phyloP scores from a whole-genome alignment of 2,329 filamentous ascomycete genomes.

The Monosporascus sp. region DNA sequence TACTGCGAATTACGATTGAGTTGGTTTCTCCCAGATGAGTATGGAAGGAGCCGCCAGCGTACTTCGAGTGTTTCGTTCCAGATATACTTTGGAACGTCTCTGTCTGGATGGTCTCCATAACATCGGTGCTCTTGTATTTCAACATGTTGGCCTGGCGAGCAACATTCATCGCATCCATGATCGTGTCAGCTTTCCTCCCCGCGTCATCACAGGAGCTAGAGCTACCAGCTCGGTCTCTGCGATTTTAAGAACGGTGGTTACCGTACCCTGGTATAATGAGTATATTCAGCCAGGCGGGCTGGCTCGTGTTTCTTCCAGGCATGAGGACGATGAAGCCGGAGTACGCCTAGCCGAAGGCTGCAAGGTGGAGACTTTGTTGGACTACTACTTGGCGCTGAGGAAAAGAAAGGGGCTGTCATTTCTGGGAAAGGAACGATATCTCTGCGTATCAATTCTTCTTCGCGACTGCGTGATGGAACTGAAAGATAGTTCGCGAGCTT shows the following conservation, averaged over 20 bases:
- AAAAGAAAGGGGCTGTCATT: no score
- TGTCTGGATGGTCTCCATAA: constrained; percentile 42
- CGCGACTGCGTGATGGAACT: no score
- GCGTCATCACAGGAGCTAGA: constrained; percentile 41
- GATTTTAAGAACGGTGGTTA: constrained; percentile 47
- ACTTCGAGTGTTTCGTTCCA: constrained; percentile 27
- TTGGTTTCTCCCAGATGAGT: constrained; percentile 33
- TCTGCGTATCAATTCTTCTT: no score
- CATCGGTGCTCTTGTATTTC: constrained; percentile 46
- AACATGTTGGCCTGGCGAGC: constrained; percentile 51
- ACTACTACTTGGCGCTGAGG: no score
- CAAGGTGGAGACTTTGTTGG: constrained; percentile 1
- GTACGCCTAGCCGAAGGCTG: constrained; percentile 8
- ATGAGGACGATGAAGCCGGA: constrained; percentile 20
- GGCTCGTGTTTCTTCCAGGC: constrained; percentile 8
- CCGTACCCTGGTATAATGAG: constrained; percentile 42
- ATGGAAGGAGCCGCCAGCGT: constrained; percentile 30
- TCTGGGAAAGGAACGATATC: no score
- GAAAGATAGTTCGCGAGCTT: no score
- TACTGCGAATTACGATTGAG: constrained; percentile 28
- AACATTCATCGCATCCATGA: constrained; percentile 51
- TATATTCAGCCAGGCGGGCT: no score
- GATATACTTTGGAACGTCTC: constrained; percentile 31
- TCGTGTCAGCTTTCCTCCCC: constrained; percentile 43
- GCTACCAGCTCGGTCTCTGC: constrained; percentile 46